Evolutionary conservation across 2,329 filamentous ascomycete genomes (phyloP), one percentile per base, ranked within the genome.

Genomic region (Clarireedia monteithiana): DNA sequence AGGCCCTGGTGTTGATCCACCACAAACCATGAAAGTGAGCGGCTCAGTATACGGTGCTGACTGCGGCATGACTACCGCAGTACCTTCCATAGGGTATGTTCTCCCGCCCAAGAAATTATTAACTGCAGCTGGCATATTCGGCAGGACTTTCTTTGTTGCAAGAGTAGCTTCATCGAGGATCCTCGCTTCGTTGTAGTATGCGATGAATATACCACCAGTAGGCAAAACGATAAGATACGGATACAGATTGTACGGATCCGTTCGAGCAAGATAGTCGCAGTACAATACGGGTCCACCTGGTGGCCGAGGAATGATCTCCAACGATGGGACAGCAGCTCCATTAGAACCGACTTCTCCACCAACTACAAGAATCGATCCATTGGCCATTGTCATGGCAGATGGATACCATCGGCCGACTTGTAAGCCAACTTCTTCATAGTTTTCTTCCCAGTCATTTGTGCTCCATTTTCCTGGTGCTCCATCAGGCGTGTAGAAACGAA

Each of bases 241-340:
- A 58, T 88, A 88, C 34, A 87, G 69, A 65, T 87, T 88, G 70
- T 83, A 81, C 2, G 84, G 84, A 59, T 86, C 79, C 1, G 83
- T 86, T 14, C 79, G 74, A 57, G 78, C 70, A 17, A 88, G 76
- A 72, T 80, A 86, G 54, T 85, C 80, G 71, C 82, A 77, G 63
- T 76, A 75, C 24, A 83, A 68, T 2, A 77, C 70, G 40, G 72
- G 68, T n/a, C 76, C 76, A 36, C 77, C 75, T 1, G 48, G 17
- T 15, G 75, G 77, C n/a, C 69, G 72, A n/a, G 83, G 84, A 15
- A 87, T 72, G 24, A 87, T 74, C 68, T 88, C 84, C 40, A 86
- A 72, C 0, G 78, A 81, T 0, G 84, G 84, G 7, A 84, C 78
- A 0, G 83, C 76, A 3, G 75, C 74, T 40, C 78, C 79, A 62